Percentiles rank a stretch among this genome's conserved stretches.
These are phyloP conservation scores for Pholiota conissans DNA, from an alignment of 768 basidiomycete species.

Conservation along the genomic window DNA sequence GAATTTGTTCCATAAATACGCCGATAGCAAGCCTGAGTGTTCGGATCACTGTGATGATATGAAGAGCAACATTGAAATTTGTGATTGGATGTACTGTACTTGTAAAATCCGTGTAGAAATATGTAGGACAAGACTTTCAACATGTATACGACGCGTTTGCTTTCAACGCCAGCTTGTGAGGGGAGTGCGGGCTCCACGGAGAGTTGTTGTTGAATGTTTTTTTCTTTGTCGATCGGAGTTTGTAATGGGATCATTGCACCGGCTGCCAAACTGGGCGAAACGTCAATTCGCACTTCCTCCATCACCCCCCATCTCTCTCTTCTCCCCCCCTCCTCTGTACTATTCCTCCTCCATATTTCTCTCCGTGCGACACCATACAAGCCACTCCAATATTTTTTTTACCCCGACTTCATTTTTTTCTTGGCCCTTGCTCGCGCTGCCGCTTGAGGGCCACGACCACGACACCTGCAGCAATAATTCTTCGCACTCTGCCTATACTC, in stretches of 20 bases:
- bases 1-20: slow-evolving; percentile 25
- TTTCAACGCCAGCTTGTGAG: background rate
- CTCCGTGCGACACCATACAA: slow-evolving; percentile 3
- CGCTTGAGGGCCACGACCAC: slow-evolving; percentile 9
- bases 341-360: slow-evolving; percentile 12
- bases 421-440: slow-evolving; percentile 6
- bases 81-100: background rate
- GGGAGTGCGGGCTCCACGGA: slow-evolving; percentile 6
- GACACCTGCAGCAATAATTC: slow-evolving; percentile 17
- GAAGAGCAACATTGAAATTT: background rate
- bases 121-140: background rate
- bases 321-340: slow-evolving; percentile 13
- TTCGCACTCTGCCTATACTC: slow-evolving; percentile 1
- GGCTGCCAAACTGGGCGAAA: slow-evolving; percentile 15
- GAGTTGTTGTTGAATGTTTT: slow-evolving; percentile 27
- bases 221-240: slow-evolving; percentile 27
- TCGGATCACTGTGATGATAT: background rate
- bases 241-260: slow-evolving; percentile 20
- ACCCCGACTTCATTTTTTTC: slow-evolving; percentile 10
- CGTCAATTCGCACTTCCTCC: slow-evolving; percentile 14
- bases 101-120: background rate
- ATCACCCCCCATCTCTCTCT: slow-evolving; percentile 12
- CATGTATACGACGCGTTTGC: background rate
- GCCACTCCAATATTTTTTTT: background rate
- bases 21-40: too few species aligned